Evolutionary conservation across 2,329 filamentous ascomycete species (phyloP).

Genomic region (Ophiocordyceps robertsii): DNA sequence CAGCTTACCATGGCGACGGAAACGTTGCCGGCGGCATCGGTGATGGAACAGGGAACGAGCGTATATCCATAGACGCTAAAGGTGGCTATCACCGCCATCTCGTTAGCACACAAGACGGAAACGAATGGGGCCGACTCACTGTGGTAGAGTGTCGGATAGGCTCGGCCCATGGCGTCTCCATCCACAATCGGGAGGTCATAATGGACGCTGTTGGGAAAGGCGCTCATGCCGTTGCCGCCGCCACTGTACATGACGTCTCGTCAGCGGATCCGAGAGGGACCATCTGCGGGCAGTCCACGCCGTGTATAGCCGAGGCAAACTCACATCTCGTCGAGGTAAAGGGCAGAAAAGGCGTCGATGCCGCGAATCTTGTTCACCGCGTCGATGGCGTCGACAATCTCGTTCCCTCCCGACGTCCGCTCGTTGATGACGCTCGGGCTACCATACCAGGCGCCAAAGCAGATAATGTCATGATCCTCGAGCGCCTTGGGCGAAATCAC

Average conservation of each 20-base stretch:
- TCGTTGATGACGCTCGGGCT: conserved; percentile 2
- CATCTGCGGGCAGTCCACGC: background rate
- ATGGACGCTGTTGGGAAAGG: conserved; percentile 17
- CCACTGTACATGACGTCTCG: conserved; percentile 12
- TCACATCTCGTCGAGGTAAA: conserved; percentile 24
- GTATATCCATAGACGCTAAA: conserved; percentile 24
- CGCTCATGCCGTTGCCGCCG: conserved; percentile 24
- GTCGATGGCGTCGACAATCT: conserved; percentile 4
- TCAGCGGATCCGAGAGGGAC: background rate
- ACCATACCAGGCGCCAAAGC: conserved; percentile 5
- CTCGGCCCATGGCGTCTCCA: conserved; percentile 23
- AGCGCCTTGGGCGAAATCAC: conserved; percentile 24
- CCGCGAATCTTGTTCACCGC: conserved; percentile 18
- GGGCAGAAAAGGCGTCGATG: conserved; percentile 16
- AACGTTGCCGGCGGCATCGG: conserved; percentile 22
- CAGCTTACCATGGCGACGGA: conserved; percentile 16
- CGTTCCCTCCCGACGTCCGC: background rate
- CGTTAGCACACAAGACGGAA: background rate
- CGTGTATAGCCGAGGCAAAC: conserved; percentile 1
- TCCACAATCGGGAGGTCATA: conserved; percentile 23
- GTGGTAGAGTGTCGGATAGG: conserved; percentile 24
- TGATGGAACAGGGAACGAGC: conserved; percentile 21
- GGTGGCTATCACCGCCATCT: conserved; percentile 12
- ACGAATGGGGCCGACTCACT: conserved; percentile 6
- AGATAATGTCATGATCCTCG: conserved; percentile 22